phyloP scores from a whole-genome alignment of 805 yeast genomes.

The Lipomyces spencermartinsiae region DNA sequence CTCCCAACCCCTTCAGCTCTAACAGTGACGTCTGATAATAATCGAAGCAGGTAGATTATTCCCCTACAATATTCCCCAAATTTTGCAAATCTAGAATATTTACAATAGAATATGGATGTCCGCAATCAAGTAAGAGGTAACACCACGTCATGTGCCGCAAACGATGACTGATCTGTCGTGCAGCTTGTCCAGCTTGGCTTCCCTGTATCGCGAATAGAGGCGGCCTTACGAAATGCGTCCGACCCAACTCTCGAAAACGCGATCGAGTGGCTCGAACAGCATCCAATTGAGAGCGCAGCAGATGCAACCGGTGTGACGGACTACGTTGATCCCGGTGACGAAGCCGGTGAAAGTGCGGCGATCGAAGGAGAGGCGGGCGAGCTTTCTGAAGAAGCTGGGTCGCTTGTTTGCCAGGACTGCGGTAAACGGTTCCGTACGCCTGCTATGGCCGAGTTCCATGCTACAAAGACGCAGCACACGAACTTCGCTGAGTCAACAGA shows the following conservation, averaged over 20 bases:
- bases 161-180: neutral
- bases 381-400: conserved; percentile 37
- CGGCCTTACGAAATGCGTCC: conserved; percentile 39
- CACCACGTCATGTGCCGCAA: neutral
- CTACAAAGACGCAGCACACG: conserved; percentile 31
- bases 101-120: conserved; percentile 19
- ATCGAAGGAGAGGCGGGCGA: conserved; percentile 26
- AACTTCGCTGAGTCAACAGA: conserved; percentile 38
- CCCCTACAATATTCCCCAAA: too few relatives aligned
- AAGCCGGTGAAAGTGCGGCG: conserved; percentile 17
- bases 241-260: conserved; percentile 42
- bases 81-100: too few relatives aligned
- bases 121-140: conserved; percentile 22
- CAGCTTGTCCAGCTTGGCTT: conserved; percentile 46
- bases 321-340: conserved; percentile 6
- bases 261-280: conserved; percentile 47
- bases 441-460: conserved; percentile 37
- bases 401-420: conserved; percentile 37
- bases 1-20: neutral
- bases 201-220: conserved; percentile 43
- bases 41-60: too few relatives aligned
- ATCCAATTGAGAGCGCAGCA: conserved; percentile 37
- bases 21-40: too few relatives aligned
- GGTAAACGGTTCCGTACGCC: conserved; percentile 33
- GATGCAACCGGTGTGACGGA: conserved; percentile 28